These are phyloP conservation scores for Onygenales sp. DNA, from an alignment of 2,329 filamentous ascomycete species.

Conservation along the genomic window DNA sequence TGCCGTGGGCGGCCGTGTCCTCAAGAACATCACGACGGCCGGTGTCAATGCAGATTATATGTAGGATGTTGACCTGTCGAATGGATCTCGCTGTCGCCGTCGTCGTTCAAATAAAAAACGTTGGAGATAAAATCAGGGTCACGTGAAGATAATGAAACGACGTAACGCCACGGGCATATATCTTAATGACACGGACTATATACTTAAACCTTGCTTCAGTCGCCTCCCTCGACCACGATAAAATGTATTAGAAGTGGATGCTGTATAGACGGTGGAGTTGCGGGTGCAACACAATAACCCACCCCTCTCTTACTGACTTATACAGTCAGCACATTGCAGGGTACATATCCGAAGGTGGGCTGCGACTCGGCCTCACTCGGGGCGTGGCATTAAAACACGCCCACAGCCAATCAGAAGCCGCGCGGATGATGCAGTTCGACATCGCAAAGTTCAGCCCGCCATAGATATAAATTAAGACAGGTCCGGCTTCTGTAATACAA, in stretches of 20 bases:
- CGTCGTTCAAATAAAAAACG: neutral
- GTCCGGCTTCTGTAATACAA: neutral
- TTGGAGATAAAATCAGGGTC: neutral
- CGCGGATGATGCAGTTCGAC: neutral
- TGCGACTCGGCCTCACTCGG: too few species aligned
- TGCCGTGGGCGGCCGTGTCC: constrained; percentile 21
- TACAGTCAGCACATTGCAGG: neutral
- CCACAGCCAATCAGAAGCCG: neutral
- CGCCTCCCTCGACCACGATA: too few species aligned
- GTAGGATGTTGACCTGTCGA: neutral
- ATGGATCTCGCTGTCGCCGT: neutral
- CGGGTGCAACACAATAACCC: too few species aligned
- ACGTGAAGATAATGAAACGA: too few species aligned
- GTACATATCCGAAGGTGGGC: too few species aligned
- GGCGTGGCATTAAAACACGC: too few species aligned
- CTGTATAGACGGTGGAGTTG: too few species aligned
- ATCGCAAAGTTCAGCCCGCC: neutral
- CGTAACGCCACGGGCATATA: too few species aligned
- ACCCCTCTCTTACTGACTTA: neutral
- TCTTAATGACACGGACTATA: too few species aligned
- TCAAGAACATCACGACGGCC: constrained; percentile 23
- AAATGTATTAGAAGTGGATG: too few species aligned
- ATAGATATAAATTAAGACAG: neutral
- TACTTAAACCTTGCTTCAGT: too few species aligned
- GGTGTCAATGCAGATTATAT: neutral